Evolutionary conservation across 257 asterid genomes (phyloP), one percentile per base, ranked within the genome.

Genomic region (Solanum bukasovii): DNA sequence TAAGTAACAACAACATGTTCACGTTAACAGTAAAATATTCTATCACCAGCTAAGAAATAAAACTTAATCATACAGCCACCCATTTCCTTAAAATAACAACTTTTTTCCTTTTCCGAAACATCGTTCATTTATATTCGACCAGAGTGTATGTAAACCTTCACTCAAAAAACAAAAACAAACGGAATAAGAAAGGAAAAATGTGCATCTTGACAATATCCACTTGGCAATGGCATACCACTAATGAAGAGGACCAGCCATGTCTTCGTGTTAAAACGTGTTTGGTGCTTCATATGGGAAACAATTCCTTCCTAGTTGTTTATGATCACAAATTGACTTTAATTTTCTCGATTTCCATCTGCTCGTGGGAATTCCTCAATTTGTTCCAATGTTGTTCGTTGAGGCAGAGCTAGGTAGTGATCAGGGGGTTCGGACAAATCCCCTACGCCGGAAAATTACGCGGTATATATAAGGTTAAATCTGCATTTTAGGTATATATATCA

Each of bases 131-230:
- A 71, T 71, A 33, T 33, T 31, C 81, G 4, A 18, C 81, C 46
- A 34, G 46, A 34, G 23, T 34, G 25, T 18, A 40, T 33, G 35
- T 33, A 72, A 31, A 31, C 38, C 40, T 70, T 34, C 77, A 10
- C 87, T 25, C 44, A 33, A 70, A 9, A 4, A 72, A 9, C 5
- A 72, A 72, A 34, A 18, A 34, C 44, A 72, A 72, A 72, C 9
- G 5, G 21, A 56, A 72, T 3, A 87, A 67, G 42, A 68, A 68
- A 13, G 37, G 23, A 74, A 67, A 87, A 78, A 91, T 31, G 90
- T 93, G 49, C 88, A 90, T 89, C 93, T 93, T 29, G 81, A 84
- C n/a, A 87, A 95, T 91, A 93, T 93, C 21, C 44, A 93, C 84
- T 49, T 18, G 61, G 61, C 61, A 52, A 83, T 94, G 89, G 88